Base-by-base conservation (phyloP, 202 grass and related monocot genomes). In the Setaria italica region DNA sequence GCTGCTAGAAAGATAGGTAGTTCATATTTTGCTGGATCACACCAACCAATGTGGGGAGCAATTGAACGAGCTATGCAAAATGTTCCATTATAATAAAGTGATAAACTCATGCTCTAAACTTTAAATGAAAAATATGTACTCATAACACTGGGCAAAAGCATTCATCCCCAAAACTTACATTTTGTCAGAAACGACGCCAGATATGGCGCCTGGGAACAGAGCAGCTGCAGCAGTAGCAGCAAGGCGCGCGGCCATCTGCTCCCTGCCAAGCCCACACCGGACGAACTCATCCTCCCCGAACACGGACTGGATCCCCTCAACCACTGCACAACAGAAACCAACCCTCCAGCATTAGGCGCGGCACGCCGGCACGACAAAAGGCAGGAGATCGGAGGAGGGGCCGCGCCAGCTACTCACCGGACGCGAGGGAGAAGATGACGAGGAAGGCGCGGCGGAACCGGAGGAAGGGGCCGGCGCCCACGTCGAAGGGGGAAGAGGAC, bases 221-320 rank as follows among this genome's bases (percentile, higher is more conserved):
- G 77, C 86, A 49, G 84, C 56, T 3, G 77, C 82, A 45, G 87
- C 50, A 2, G 79, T 83, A 4, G 48, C 72, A 6, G 88, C 82
- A 81, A 99, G 91, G 55, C 84, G 64, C 57, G 85, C 76, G 11
- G 87, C 90, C 87, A 90, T 99, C 78, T 91, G 88, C 68, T 94
- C 94, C 85, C 88, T 86, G 20, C 88, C 87, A 33, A 90, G 84
- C 65, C 93, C 88, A 58, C 90, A 96, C 32, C 82, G 88, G 72
- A 11, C 54, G 29, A 88, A 94, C n/a, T 96, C 97, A 42, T 88
- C 84, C 89, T 99, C 97, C 53, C 97, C 97, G 77, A 88, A 99
- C 32, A 94, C 70, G 33, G 87, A 88, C 8, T 92, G 88, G 74
- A 99, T 67, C 20, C 93, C 97, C 65, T 90, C 91, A 72, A 80